phyloP scores from a whole-genome alignment of 441 rosid species.

The Erodium texanum region DNA sequence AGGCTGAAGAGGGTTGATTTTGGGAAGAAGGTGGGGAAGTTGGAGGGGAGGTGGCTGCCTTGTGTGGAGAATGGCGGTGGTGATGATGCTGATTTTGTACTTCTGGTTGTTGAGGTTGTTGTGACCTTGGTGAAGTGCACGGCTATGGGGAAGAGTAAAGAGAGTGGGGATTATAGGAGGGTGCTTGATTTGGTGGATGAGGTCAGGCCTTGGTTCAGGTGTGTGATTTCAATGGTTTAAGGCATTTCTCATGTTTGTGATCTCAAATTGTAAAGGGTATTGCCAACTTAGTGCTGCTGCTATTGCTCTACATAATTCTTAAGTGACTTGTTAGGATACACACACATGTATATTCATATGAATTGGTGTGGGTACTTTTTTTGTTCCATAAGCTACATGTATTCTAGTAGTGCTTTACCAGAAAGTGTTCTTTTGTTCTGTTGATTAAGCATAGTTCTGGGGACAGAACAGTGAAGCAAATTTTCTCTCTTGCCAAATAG shows the following conservation, averaged over 20 bases:
- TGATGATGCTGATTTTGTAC: slow-evolving; percentile 40
- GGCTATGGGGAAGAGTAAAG: slow-evolving; percentile 38
- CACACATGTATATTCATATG: no score
- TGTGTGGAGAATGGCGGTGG: slow-evolving; percentile 18
- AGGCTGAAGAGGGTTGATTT: slow-evolving; percentile 24
- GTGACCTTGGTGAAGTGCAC: slow-evolving; percentile 42
- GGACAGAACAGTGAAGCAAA: neutral
- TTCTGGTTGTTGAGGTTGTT: slow-evolving; percentile 48
- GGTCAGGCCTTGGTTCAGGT: slow-evolving; percentile 70
- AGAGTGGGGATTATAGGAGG: slow-evolving; percentile 30
- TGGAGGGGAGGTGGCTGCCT: slow-evolving; percentile 32
- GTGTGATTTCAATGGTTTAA: neutral
- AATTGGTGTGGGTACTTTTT: neutral
- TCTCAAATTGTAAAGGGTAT: neutral
- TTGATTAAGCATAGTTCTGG: neutral
- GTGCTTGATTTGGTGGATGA: slow-evolving; percentile 46
- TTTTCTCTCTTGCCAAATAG: neutral
- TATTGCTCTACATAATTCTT: neutral
- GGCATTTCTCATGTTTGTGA: neutral
- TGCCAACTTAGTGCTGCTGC: neutral
- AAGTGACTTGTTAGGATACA: neutral
- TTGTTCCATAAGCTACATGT: neutral
- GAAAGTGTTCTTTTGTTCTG: neutral
- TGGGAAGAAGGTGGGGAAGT: neutral
- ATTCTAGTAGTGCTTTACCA: neutral